These are phyloP conservation scores for Anthracocystis panici-leucophaei DNA, from an alignment of 1,284 basidiomycete species.

Conservation along the genomic window DNA sequence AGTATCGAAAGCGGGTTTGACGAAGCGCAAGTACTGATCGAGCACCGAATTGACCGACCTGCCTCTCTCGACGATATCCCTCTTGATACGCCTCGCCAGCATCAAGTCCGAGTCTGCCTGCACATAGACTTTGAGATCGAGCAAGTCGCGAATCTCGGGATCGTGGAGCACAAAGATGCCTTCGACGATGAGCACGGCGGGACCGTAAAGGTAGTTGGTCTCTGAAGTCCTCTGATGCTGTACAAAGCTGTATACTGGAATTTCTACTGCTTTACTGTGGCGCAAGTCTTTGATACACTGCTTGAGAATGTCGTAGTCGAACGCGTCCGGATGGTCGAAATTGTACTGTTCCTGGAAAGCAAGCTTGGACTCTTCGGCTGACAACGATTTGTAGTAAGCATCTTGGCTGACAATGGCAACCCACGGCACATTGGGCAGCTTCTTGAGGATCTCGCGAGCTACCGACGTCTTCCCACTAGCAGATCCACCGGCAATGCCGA, in stretches of 20 bases:
- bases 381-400: constrained; percentile 89
- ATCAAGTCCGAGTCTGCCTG: constrained; percentile 93
- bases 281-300: constrained; percentile 84
- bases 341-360: constrained; percentile 89
- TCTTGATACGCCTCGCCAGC: constrained; percentile 89
- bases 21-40: constrained; percentile 92
- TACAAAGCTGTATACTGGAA: constrained; percentile 93
- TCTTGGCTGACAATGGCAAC: constrained; percentile 75
- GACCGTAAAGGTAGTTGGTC: constrained; percentile 92
- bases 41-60: constrained; percentile 86
- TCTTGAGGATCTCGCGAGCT: constrained; percentile 57
- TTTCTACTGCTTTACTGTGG: constrained; percentile 76
- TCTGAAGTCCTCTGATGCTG: constrained; percentile 88
- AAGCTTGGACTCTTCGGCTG: constrained; percentile 78
- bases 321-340: constrained; percentile 92
- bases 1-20: constrained; percentile 87
- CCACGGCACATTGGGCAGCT: constrained; percentile 65
- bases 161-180: constrained; percentile 90
- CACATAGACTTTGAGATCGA: constrained; percentile 84
- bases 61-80: constrained; percentile 89
- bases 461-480: constrained; percentile 88
- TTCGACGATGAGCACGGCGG: constrained; percentile 93
- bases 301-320: constrained; percentile 87
- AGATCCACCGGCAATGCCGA: constrained; percentile 92
- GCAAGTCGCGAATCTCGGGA: constrained; percentile 77